Evolutionary conservation across 495 filamentous ascomycete genomes (phyloP).

Genomic region (Usnea hakonensis): DNA sequence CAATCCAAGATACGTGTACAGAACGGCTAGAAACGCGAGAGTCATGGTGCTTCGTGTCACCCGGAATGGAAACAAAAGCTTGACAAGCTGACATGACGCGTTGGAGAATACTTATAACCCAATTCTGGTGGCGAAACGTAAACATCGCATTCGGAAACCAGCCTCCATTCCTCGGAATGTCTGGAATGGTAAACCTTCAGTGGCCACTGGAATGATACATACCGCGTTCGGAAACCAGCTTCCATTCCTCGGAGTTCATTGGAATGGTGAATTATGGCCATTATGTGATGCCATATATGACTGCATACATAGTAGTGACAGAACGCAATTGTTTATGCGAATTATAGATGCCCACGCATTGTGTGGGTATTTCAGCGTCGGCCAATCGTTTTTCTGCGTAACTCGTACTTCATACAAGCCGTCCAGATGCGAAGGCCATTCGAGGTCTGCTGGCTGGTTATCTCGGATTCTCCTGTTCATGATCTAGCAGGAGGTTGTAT

Average conservation of each 20-base stretch:
- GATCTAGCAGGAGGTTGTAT: no score
- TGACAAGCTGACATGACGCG: neutral
- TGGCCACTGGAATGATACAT: neutral
- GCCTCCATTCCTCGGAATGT: neutral
- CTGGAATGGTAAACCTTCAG: neutral
- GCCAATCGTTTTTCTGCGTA: no score
- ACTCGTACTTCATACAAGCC: no score
- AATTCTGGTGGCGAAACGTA: neutral
- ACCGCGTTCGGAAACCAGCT: neutral
- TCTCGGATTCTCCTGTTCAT: no score
- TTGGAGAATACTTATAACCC: neutral
- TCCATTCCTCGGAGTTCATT: neutral
- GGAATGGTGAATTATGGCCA: no score
- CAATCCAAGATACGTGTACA: neutral
- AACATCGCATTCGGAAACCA: neutral
- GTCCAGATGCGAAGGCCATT: no score
- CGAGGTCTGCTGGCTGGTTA: no score
- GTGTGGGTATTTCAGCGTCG: no score
- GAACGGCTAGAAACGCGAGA: neutral
- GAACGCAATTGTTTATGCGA: no score
- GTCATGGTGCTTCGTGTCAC: neutral
- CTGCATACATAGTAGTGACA: no score
- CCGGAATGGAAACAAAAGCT: neutral
- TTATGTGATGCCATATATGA: no score
- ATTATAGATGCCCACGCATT: no score